phyloP scores from a whole-genome alignment of 306 rosid species.

The Crataegus laevigata region DNA sequence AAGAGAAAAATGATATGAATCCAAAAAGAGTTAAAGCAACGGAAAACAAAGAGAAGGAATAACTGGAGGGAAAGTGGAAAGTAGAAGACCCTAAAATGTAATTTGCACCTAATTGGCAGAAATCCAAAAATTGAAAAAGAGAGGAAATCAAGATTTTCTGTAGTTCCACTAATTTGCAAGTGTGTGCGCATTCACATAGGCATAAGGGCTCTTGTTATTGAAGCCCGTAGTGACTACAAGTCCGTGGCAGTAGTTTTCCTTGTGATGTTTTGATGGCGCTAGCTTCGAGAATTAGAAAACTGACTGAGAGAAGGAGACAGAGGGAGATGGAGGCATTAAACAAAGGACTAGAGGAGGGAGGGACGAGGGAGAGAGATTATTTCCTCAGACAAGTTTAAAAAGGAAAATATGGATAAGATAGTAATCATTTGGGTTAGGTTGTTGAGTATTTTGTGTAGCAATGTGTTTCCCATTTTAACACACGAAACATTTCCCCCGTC shows the following conservation, averaged over 20 bases:
- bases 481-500: not conserved
- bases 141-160: not conserved
- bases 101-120: not conserved
- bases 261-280: not conserved
- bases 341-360: not conserved
- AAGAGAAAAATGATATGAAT: not conserved
- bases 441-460: not conserved
- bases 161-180: not conserved
- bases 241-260: not conserved
- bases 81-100: not conserved
- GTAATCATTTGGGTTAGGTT: not conserved
- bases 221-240: not conserved
- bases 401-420: not conserved
- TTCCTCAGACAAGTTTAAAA: not conserved
- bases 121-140: not conserved
- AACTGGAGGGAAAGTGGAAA: not conserved
- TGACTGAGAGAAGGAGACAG: not conserved
- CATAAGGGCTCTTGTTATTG: not conserved
- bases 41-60: not conserved
- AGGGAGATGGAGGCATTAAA: not conserved
- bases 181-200: not conserved
- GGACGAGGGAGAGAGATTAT: not conserved
- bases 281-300: not conserved
- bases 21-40: not conserved
- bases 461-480: not conserved